These are phyloP conservation scores for Fusarium annulatum DNA, from an alignment of 2,329 filamentous ascomycete species.

Conservation along the genomic window DNA sequence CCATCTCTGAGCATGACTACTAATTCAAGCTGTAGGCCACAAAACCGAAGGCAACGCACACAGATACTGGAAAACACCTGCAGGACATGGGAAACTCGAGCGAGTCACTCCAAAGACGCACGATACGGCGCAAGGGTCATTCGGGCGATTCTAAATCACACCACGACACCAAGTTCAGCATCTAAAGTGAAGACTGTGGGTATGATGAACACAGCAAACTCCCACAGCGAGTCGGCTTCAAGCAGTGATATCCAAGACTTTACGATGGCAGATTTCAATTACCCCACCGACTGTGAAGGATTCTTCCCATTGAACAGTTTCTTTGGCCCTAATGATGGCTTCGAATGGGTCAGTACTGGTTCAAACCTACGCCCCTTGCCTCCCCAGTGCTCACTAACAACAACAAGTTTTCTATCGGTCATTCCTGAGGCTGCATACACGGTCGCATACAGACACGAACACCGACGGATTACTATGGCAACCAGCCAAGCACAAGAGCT, in stretches of 20 bases:
- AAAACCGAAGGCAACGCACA: slow-evolving; percentile 51
- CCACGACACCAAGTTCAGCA: slow-evolving; percentile 41
- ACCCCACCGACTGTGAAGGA: slow-evolving; percentile 47
- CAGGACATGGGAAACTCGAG: slow-evolving; percentile 56
- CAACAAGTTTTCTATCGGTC: slow-evolving; percentile 45
- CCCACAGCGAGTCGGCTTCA: slow-evolving; percentile 1
- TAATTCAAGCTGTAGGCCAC: slow-evolving; percentile 33
- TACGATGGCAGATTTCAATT: slow-evolving; percentile 23
- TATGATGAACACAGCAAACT: neutral
- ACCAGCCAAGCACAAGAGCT: neutral
- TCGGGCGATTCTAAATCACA: slow-evolving; percentile 54
- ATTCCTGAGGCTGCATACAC: slow-evolving; percentile 31
- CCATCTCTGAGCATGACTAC: neutral
- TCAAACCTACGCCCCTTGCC: neutral
- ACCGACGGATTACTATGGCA: slow-evolving; percentile 15
- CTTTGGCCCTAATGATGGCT: slow-evolving; percentile 47
- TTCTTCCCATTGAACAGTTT: slow-evolving; percentile 52
- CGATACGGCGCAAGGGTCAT: slow-evolving; percentile 57
- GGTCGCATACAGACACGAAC: neutral
- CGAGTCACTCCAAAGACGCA: slow-evolving; percentile 54
- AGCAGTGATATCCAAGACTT: slow-evolving; percentile 11
- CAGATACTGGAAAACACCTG: slow-evolving; percentile 54
- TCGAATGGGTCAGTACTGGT: slow-evolving; percentile 55
- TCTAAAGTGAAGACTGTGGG: slow-evolving; percentile 6
- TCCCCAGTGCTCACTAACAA: slow-evolving; percentile 3